Evolutionary conservation across 768 basidiomycete species (phyloP), one percentile per base, ranked within the genome.

Genomic region (Boletus rex-veris): DNA sequence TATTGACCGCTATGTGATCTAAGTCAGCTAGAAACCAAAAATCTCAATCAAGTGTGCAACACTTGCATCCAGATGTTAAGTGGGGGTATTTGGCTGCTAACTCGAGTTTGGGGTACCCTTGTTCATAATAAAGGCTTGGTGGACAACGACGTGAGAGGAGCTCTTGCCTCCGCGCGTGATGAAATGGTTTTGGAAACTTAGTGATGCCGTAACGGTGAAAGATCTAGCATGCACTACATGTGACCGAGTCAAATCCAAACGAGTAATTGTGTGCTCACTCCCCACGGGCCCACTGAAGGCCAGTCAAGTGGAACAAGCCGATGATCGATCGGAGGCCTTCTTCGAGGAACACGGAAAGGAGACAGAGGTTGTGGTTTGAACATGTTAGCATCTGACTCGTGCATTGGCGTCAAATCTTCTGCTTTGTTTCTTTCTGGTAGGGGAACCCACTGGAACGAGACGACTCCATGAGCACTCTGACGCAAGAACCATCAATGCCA

Each of bases 1-100:
- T 76, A 55, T 77, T 81, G 53, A 85, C 74, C 31, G 76, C 85
- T 82, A 40, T 37, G 64, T 44, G 40, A 51, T 30, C 14, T 11
- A 45, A 9, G 50, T 60, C 41, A 57, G 45, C 21, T 45, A 21
- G 46, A 12, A 10, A 28, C 30, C 18, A 26, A 19, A 55, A 19
- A 55, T 49, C 30, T 43, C 39, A 11, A 50, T 33, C 41, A 35
- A 5, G 11, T 35, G 18, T 35, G 28, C 10, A 47, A 35, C 8
- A 59, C 57, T 58, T 69, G 71, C 67, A 52, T 74, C 80, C 73
- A 38, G 79, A 80, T 3, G 79, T 69, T 5, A 79, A 64, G 40
- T 73, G 70, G 51, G 77, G 79, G 53, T 79, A 73, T 53, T 65
- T 64, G 40, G 59, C 60, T n/a, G 53, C 60, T 24, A 68, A 18